Percentiles rank a stretch among this genome's conserved stretches.
phyloP scores from a whole-genome alignment of 148 eudicot genomes.

The Heliamphora exappendiculata region DNA sequence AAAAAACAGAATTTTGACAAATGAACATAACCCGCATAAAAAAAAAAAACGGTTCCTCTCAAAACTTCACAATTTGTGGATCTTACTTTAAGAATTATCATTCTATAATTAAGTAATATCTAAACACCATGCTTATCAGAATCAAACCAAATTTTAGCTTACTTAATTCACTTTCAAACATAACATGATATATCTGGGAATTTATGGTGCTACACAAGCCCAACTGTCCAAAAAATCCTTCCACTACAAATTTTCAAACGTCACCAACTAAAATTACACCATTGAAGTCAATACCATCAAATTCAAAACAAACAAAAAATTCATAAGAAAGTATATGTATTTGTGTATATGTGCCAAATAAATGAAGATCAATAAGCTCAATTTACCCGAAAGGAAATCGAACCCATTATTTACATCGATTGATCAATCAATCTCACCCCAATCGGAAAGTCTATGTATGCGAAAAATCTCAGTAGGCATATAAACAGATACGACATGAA shows the following conservation, averaged over 20 bases:
- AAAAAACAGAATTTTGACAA: too few species aligned
- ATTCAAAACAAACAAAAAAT: neutral
- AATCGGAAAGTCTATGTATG: too few species aligned
- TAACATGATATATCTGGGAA: too few species aligned
- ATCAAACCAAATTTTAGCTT: neutral
- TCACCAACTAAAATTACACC: neutral
- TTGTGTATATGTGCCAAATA: neutral
- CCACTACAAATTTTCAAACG: neutral
- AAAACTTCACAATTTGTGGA: neutral
- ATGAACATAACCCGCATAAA: too few species aligned
- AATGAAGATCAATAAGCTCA: neutral
- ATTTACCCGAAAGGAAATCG: neutral
- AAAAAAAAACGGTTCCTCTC: too few species aligned
- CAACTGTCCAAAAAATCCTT: neutral
- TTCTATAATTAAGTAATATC: neutral
- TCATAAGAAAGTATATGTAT: neutral
- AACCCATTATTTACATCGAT: neutral
- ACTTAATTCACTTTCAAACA: neutral
- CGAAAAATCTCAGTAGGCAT: too few species aligned
- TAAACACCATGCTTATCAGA: neutral
- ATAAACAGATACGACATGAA: neutral
- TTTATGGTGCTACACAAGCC: neutral
- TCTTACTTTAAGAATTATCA: neutral
- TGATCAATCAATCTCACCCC: neutral
- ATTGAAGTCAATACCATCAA: neutral